Conservation (phyloP, 2,329 filamentous ascomycete species). For the Penicillium sp. region DNA sequence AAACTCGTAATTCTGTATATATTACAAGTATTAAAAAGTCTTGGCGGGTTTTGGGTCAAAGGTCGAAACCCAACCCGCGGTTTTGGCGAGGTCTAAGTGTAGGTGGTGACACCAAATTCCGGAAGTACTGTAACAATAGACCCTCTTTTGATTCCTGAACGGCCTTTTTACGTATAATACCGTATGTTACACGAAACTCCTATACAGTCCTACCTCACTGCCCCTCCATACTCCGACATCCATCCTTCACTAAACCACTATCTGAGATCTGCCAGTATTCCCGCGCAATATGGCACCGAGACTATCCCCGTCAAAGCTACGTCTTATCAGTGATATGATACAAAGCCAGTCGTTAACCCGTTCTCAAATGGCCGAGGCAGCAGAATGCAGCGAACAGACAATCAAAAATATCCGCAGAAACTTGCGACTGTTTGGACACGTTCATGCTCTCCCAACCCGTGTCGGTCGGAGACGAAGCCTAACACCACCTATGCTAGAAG, state of each 20-base stretch:
- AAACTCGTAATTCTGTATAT: neutral
- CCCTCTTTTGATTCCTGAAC: no score
- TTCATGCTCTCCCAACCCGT: no score
- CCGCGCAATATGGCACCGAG: constrained; percentile 2
- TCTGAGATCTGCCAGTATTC: neutral
- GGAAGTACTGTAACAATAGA: no score
- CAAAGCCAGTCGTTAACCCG: constrained; percentile 6
- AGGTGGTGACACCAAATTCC: no score
- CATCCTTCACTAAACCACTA: neutral
- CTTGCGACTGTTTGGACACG: no score
- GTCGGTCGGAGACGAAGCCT: no score
- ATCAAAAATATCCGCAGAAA: constrained; percentile 11
- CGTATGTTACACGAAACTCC: no score
- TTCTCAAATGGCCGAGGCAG: constrained; percentile 9
- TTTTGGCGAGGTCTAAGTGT: neutral
- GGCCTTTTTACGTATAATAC: no score
- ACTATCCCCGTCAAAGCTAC: constrained; percentile 1
- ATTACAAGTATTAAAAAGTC: neutral
- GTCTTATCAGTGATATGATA: constrained; percentile 11
- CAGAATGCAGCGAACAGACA: constrained; percentile 7
- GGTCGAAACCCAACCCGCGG: neutral
- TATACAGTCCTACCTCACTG: no score
- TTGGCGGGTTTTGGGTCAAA: neutral
- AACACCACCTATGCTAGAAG: no score
- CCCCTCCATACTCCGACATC: neutral